Evolutionary conservation across 768 basidiomycete genomes (phyloP).

Genomic region (Collybia nuda): DNA sequence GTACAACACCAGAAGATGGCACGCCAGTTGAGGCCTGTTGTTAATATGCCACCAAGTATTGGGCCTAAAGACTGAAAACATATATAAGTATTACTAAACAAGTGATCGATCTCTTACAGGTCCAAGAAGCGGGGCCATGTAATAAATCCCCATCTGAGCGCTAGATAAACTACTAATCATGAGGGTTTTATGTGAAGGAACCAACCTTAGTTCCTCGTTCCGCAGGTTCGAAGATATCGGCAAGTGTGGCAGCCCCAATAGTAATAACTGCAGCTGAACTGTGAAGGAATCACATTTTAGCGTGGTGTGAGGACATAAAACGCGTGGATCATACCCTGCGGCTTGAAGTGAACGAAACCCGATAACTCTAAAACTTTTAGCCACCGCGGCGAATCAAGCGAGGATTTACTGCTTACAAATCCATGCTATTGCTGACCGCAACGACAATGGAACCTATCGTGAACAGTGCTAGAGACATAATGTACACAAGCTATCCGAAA

Average conservation of each 20-base stretch:
- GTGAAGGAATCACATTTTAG: background rate
- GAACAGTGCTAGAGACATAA: constrained; percentile 51
- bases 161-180: background rate
- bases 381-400: background rate
- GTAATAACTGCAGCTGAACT: constrained; percentile 28
- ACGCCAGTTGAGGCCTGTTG: constrained; percentile 73
- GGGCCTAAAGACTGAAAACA: constrained; percentile 55
- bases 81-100: background rate
- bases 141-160: constrained; percentile 71
- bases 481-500: constrained; percentile 47
- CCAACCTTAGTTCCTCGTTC: constrained; percentile 66
- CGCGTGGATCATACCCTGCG: constrained; percentile 43
- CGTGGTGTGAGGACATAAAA: background rate
- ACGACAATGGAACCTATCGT: constrained; percentile 55
- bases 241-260: constrained; percentile 76
- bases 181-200: background rate
- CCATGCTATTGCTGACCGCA: constrained; percentile 53
- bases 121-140: constrained; percentile 76
- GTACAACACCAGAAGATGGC: constrained; percentile 82
- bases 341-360: constrained; percentile 72
- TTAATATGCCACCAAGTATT: constrained; percentile 67
- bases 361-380: constrained; percentile 43
- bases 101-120: constrained; percentile 33
- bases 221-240: constrained; percentile 73
- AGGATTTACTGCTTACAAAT: constrained; percentile 30